Evolutionary conservation across 805 yeast genomes (phyloP), one percentile per base, ranked within the genome.

Genomic region (Citeromyces nyonsensis): DNA sequence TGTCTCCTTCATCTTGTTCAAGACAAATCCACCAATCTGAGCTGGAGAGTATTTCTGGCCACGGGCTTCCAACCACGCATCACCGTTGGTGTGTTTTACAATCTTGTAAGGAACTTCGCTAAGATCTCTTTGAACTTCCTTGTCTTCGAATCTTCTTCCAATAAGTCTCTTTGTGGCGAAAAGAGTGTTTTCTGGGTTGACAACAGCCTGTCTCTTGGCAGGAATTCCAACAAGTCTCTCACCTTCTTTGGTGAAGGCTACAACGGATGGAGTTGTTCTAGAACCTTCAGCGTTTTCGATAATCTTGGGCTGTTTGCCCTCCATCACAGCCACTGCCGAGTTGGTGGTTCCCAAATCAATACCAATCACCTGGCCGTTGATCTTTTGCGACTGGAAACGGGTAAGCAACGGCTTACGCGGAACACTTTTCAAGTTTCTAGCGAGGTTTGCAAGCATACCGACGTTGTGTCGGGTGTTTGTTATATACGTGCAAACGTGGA

Each of bases 1-100:
- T 44, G 95, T 86, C 68, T 86, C 95, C 75, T 85, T 86, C 95
- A 85, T 86, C 72, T 85, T 86, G 74, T 82, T 83, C 52, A 85
- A 72, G 42, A 85, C 65, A 29, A 62, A 59, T 15, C 83, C 79
- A 41, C 85, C 74, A 30, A 79, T 72, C 43, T 78, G 83, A 26
- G 81, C 63, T 4, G 88, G 91, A 5, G 84, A 69, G 41, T 67
- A 58, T 32, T 44, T 47, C 35, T 54, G 51, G 24, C 66, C 67
- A 29, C 60, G 57, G 15, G 67, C 55, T 33, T 61, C 62, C 26
- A 80, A 56, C 70, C 81, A 74, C 6, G 86, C 86, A 42, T 77
- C 83, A 26, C 81, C 82, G 44, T 71, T 72, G 9, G 54, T 49
- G 46, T 66, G 68, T 37, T 69, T 63, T 5, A 71, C 62, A 27